These are phyloP conservation scores for Boletus vermiculosoides DNA, from an alignment of 768 basidiomycete genomes.

Conservation along the genomic window DNA sequence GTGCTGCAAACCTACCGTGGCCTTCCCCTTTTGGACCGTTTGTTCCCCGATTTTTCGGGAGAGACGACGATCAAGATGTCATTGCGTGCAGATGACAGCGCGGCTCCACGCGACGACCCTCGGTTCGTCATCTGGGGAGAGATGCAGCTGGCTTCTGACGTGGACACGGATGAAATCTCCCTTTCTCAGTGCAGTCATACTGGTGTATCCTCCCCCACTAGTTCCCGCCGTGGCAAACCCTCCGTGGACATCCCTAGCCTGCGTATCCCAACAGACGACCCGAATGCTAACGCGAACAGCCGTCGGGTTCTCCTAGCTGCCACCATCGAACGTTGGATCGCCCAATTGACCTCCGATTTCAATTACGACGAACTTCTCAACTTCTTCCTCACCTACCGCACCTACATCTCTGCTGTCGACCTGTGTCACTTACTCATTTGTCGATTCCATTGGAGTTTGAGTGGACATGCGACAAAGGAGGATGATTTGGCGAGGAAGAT, in stretches of 20 bases:
- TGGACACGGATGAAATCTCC: slow-evolving; percentile 39
- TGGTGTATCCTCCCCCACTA: slow-evolving; percentile 39
- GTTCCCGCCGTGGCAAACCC: slow-evolving; percentile 37
- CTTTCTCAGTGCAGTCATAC: slow-evolving; percentile 39
- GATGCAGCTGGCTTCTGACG: slow-evolving; percentile 33
- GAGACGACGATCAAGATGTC: slow-evolving; percentile 75
- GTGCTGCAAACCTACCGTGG: slow-evolving; percentile 79
- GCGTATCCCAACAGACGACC: slow-evolving; percentile 24
- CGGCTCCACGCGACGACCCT: slow-evolving; percentile 81
- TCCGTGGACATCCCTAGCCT: slow-evolving; percentile 30
- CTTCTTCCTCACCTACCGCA: slow-evolving; percentile 91
- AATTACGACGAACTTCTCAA: slow-evolving; percentile 85
- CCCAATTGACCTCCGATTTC: slow-evolving; percentile 82
- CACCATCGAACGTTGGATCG: slow-evolving; percentile 92
- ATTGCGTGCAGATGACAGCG: slow-evolving; percentile 60
- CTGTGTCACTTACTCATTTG: slow-evolving; percentile 80
- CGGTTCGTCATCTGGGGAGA: slow-evolving; percentile 92
- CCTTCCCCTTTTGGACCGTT: slow-evolving; percentile 66
- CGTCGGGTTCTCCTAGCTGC: slow-evolving; percentile 71
- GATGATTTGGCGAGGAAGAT: slow-evolving; percentile 75
- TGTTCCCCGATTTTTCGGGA: slow-evolving; percentile 53
- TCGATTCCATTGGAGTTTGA: slow-evolving; percentile 86
- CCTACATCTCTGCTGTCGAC: slow-evolving; percentile 77
- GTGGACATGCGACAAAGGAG: slow-evolving; percentile 33
- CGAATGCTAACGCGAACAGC: slow-evolving; percentile 28